Evolutionary conservation across 2,329 filamentous ascomycete species (phyloP).

Genomic region (Clonostachys rhizophaga): DNA sequence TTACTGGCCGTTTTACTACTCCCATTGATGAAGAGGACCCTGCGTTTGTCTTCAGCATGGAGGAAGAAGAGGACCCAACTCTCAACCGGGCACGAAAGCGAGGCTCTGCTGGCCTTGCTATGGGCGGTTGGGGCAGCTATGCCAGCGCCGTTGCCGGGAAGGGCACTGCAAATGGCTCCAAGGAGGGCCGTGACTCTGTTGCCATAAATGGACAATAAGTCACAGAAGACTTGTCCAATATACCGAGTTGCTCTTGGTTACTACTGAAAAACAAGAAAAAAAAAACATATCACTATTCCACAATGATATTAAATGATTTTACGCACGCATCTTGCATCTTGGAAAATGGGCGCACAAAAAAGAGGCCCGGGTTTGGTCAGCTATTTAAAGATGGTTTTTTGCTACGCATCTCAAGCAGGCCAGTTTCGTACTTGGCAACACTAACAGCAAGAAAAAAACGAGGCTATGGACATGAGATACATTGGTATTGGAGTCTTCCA

Average conservation of each 20-base stretch:
- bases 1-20: constrained; percentile 54
- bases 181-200: constrained; percentile 15
- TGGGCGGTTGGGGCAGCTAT: constrained; percentile 33
- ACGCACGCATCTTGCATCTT: neutral
- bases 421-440: too few species aligned
- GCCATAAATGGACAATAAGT: constrained; percentile 22
- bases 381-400: too few species aligned
- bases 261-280: too few species aligned
- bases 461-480: too few species aligned
- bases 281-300: neutral
- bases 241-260: too few species aligned
- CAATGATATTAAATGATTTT: neutral
- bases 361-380: neutral
- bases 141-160: constrained; percentile 26
- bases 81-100: constrained; percentile 42
- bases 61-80: constrained; percentile 52
- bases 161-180: too few species aligned
- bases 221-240: too few species aligned
- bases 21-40: constrained; percentile 63
- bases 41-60: constrained; percentile 62
- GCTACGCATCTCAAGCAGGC: too few species aligned
- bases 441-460: too few species aligned
- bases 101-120: constrained; percentile 35
- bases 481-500: too few species aligned
- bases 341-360: constrained; percentile 1